phyloP scores from a whole-genome alignment of 345 rosid species.

The Eucalyptus polyanthemos region DNA sequence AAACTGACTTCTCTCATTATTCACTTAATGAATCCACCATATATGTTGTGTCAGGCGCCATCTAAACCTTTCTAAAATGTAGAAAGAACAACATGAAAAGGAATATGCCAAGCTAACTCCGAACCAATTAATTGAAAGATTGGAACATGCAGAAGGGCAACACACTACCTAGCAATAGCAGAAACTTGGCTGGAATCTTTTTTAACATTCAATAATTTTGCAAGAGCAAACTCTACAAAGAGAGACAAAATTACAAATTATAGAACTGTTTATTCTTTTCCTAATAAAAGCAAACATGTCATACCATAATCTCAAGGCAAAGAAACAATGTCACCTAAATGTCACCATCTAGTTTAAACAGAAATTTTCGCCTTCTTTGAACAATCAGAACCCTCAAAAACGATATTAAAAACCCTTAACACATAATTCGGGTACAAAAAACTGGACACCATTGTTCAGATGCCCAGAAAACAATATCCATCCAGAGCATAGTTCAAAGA shows the following conservation, averaged over 20 bases:
- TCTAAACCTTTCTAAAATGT: slow-evolving; percentile 79
- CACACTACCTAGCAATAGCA: slow-evolving; percentile 77
- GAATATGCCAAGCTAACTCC: neutral
- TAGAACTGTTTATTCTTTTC: neutral
- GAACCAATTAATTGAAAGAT: neutral
- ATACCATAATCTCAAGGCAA: neutral
- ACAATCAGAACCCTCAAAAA: too few species aligned
- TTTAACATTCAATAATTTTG: slow-evolving; percentile 86
- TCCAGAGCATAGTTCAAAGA: too few species aligned
- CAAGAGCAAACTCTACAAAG: slow-evolving; percentile 61
- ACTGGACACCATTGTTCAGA: too few species aligned
- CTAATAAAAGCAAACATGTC: neutral
- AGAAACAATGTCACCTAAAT: too few species aligned
- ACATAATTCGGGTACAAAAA: too few species aligned
- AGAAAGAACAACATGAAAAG: neutral
- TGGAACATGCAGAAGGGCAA: neutral
- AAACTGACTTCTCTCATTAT: slow-evolving; percentile 64
- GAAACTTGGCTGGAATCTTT: slow-evolving; percentile 85
- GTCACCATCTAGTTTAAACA: too few species aligned
- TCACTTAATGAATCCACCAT: slow-evolving; percentile 99
- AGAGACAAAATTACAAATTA: neutral
- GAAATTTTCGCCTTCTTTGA: too few species aligned
- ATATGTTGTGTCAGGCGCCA: slow-evolving; percentile 93
- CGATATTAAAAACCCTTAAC: too few species aligned
- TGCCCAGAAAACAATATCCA: too few species aligned